Percentiles rank a stretch among this genome's conserved stretches.
Conservation (phyloP, 257 asterid genomes). For the Primulina huaijiensis region DNA sequence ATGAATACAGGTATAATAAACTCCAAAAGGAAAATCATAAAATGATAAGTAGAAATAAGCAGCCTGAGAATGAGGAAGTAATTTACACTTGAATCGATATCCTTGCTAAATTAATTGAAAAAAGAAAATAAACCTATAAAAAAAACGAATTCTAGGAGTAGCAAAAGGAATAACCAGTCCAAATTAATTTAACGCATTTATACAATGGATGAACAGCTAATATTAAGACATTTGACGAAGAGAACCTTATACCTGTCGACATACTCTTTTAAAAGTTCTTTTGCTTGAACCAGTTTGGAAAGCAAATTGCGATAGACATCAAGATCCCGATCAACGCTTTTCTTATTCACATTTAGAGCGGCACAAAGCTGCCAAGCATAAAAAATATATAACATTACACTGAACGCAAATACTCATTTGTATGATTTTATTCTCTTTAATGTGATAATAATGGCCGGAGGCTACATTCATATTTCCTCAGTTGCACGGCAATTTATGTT, state of each 20-base stretch:
- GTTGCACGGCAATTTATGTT: neutral
- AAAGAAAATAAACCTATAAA: neutral
- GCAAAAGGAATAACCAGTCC: neutral
- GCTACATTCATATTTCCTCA: neutral
- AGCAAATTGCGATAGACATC: constrained; percentile 93
- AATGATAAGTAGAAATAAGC: neutral
- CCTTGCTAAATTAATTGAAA: neutral
- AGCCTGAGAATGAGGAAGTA: neutral
- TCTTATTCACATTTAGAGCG: constrained; percentile 81
- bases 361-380: constrained; percentile 69
- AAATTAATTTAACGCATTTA: neutral
- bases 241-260: constrained; percentile 64
- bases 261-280: constrained; percentile 85
- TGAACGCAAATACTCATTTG: neutral
- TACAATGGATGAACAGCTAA: neutral
- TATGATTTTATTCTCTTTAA: neutral
- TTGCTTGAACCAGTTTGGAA: constrained; percentile 96
- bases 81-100: neutral
- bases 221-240: constrained; percentile 8
- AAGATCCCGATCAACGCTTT: constrained; percentile 92
- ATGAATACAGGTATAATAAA: neutral
- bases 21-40: neutral
- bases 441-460: neutral
- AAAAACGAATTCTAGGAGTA: neutral
- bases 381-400: constrained; percentile 3